A percentile compares a stretch with the other conserved stretches of the same genome.
Conservation (phyloP, 2,329 filamentous ascomycete genomes). For the Cyanodermella asteris region DNA sequence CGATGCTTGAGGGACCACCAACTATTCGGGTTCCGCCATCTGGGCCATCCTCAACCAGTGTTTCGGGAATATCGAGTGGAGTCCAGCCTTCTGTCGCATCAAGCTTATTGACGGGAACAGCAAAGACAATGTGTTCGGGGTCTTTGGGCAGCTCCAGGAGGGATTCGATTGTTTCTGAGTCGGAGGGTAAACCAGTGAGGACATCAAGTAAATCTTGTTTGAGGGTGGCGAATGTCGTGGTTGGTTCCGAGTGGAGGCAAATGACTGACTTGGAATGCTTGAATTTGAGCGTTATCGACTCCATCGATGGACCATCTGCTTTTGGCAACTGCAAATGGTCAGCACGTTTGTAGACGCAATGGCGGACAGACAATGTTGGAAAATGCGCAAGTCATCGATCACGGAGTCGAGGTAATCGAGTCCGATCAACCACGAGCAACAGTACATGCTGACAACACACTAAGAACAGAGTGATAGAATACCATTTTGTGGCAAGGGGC, state of each 20-base stretch:
- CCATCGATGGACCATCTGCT: slow-evolving; percentile 17
- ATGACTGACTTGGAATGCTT: slow-evolving; percentile 52
- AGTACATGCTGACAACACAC: too few relatives aligned
- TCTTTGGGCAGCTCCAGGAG: slow-evolving; percentile 20
- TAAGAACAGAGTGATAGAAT: too few relatives aligned
- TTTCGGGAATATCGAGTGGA: slow-evolving; percentile 15
- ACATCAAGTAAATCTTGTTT: slow-evolving; percentile 36
- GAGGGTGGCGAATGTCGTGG: slow-evolving; percentile 33
- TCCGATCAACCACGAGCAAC: too few relatives aligned
- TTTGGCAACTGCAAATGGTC: too few relatives aligned
- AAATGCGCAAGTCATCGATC: too few relatives aligned
- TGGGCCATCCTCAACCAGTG: slow-evolving; percentile 9
- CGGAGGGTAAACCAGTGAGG: slow-evolving; percentile 21
- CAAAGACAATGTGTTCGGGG: slow-evolving; percentile 23
- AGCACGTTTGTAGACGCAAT: too few relatives aligned
- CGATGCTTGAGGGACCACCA: slow-evolving; percentile 11
- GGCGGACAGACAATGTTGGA: too few relatives aligned
- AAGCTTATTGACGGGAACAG: slow-evolving; percentile 23
- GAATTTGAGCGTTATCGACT: slow-evolving; percentile 45
- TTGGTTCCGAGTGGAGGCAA: slow-evolving; percentile 41
- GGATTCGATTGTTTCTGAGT: too few relatives aligned
- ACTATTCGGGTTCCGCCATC: slow-evolving; percentile 7
- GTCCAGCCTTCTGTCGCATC: slow-evolving; percentile 29
- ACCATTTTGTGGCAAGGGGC: too few relatives aligned
- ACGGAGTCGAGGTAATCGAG: too few relatives aligned